These are phyloP conservation scores for Myrica gale DNA, from an alignment of 306 rosid species.

Conservation along the genomic window DNA sequence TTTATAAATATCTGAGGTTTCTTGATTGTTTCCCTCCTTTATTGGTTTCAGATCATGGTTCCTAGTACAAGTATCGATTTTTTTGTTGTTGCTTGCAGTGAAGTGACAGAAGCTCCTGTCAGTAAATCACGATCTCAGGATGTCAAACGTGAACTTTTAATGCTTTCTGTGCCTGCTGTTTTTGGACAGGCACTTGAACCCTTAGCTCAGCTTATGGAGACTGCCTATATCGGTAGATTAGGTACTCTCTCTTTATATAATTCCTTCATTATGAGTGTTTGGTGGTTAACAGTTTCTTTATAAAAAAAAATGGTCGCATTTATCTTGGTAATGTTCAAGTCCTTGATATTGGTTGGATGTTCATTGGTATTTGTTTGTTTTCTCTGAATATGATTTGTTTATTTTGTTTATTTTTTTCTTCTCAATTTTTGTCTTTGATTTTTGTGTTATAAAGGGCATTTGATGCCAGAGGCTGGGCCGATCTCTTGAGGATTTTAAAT, in stretches of 20 bases:
- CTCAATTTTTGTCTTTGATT: not conserved
- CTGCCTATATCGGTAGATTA: constrained; percentile 87
- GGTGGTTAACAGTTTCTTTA: no score
- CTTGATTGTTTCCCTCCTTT: not conserved
- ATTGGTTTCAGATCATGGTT: not conserved
- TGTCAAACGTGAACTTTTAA: constrained; percentile 66
- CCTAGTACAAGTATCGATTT: constrained; percentile 4
- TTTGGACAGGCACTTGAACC: constrained; percentile 95
- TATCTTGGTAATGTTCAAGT: not conserved
- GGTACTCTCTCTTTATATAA: constrained; percentile 36
- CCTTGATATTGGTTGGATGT: not conserved
- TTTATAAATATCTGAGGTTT: not conserved
- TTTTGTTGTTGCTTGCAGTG: constrained; percentile 34
- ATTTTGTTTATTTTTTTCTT: not conserved
- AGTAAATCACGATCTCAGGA: constrained; percentile 24
- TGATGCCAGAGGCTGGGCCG: not conserved
- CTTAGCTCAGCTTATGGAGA: constrained; percentile 88
- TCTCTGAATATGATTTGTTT: not conserved
- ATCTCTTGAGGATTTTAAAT: not conserved
- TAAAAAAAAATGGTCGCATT: not conserved
- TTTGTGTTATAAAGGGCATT: not conserved
- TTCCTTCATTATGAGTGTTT: no score
- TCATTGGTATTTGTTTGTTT: not conserved
- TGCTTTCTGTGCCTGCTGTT: constrained; percentile 72
- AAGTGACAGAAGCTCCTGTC: constrained; percentile 34